Base-by-base conservation (phyloP, 176 grass and related monocot species). In the Triticum monococcum region DNA sequence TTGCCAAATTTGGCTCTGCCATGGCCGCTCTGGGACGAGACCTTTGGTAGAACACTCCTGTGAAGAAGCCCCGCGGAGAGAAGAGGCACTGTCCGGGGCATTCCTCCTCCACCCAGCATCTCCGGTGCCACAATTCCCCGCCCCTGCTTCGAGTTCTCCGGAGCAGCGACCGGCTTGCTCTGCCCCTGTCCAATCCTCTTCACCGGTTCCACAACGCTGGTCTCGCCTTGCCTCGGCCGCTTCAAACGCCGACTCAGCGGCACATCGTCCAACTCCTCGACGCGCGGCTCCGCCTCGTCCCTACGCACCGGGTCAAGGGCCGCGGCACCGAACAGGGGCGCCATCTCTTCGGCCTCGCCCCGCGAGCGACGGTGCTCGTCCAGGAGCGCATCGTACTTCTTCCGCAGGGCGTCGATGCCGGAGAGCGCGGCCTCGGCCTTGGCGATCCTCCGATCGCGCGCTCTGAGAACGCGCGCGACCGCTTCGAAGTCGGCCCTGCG, bases 141-240 rank as follows among this genome's bases (percentile, higher is more conserved):
- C 71, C 56, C 17, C 82, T 45, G 70, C 70, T 63, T 76, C 33
- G 69, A 33, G 38, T 64, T 79, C 33, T 23, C 64, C 75, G 52
- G 36, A 28, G 43, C 26, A 57, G 10, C 74, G 24, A 20, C 64
- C 9, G 31, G 56, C 68, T 79, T 40, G 48, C 20, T 56, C 48
- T 35, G 65, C 64, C 18, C 7, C 64, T 82, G 14, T 31, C 48
- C 80, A 24, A 2, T 12, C n/a, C 36, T 74, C 11, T 68, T 69
- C 46, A 16, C 84, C 61, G 36, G 56, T n/a, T 81, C 25, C 70
- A 64, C 46, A 11, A 25, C 60, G 9, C 35, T 22, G 48, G 77
- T 20, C 60, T 75, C 8, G 31, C 31, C 69, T 78, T n/a, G 18
- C 52, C 31, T 33, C 35, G 22, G 54, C 70, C 72, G 60, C 82